These are phyloP conservation scores for Dactylellina haptotyla DNA, from an alignment of 2,329 filamentous ascomycete species.

Conservation along the genomic window DNA sequence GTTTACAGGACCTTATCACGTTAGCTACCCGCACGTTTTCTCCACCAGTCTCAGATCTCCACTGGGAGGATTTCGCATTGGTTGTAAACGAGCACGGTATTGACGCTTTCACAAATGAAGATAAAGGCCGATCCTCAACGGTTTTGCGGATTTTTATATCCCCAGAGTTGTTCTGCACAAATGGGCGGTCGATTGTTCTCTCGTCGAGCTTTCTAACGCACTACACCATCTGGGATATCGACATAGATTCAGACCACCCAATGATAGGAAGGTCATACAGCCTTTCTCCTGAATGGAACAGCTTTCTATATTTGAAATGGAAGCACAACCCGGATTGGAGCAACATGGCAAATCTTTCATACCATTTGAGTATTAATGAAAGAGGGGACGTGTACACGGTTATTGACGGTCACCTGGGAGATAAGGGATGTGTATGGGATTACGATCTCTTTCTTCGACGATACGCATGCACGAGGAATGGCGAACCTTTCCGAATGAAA, in stretches of 20 bases:
- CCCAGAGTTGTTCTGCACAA: conserved; percentile 9
- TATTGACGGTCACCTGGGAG: background rate
- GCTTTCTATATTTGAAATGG: background rate
- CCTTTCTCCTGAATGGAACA: background rate
- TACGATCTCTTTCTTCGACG: background rate
- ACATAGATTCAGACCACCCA: background rate
- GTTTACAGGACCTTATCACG: background rate
- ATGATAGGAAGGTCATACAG: conserved; percentile 2
- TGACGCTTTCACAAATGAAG: background rate
- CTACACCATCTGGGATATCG: conserved; percentile 11
- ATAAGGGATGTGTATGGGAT: background rate
- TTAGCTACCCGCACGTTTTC: background rate
- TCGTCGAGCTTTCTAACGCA: conserved; percentile 13
- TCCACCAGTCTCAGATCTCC: background rate
- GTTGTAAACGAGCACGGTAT: background rate
- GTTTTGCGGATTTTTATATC: background rate
- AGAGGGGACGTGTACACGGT: background rate
- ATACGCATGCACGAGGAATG: background rate
- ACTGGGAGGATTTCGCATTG: background rate
- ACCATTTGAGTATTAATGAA: background rate
- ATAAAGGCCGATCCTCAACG: background rate
- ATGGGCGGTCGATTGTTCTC: background rate
- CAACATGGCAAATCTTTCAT: background rate
- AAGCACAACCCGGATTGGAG: background rate
- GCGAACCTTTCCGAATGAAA: conserved; percentile 7